A percentile compares a stretch with the other conserved stretches of the same genome.
phyloP scores from a whole-genome alignment of 208 protist species.

The Trypanosoma platydactyli region DNA sequence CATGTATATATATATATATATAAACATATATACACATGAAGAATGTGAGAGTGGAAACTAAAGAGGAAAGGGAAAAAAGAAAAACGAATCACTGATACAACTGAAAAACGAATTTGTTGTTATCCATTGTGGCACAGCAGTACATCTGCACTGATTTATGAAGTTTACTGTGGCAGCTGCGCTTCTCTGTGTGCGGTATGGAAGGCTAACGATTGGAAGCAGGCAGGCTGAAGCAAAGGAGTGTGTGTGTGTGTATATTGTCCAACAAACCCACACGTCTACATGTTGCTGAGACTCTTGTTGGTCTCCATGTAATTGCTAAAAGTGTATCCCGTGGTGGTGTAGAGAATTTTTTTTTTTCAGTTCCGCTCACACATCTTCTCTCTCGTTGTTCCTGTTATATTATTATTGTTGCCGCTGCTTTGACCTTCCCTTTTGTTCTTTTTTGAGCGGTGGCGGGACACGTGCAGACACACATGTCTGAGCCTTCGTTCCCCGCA shows the following conservation, averaged over 20 bases:
- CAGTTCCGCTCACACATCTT: background rate
- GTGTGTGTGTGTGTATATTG: too few relatives aligned
- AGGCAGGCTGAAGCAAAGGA: too few relatives aligned
- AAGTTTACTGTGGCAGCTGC: too few relatives aligned
- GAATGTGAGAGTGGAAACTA: background rate
- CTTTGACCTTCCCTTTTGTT: background rate
- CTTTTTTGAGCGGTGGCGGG: background rate
- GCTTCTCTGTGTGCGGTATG: too few relatives aligned
- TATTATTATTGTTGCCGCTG: background rate
- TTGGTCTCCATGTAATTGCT: too few relatives aligned
- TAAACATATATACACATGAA: background rate
- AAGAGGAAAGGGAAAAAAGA: background rate
- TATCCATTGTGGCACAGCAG: too few relatives aligned
- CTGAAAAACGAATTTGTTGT: too few relatives aligned
- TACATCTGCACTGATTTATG: too few relatives aligned
- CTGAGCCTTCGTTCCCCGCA: conserved; percentile 26
- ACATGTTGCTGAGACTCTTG: too few relatives aligned
- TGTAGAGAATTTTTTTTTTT: too few relatives aligned
- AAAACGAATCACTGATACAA: conserved; percentile 2
- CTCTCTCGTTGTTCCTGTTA: background rate
- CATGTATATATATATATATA: background rate
- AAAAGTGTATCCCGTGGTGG: conserved; percentile 2
- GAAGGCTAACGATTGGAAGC: too few relatives aligned
- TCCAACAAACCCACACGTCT: too few relatives aligned
- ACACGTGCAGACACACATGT: conserved; percentile 5